Percentiles rank a stretch among this genome's conserved stretches.
phyloP scores from a whole-genome alignment of 331 rosid genomes.

The Erythrophleum ivorense region DNA sequence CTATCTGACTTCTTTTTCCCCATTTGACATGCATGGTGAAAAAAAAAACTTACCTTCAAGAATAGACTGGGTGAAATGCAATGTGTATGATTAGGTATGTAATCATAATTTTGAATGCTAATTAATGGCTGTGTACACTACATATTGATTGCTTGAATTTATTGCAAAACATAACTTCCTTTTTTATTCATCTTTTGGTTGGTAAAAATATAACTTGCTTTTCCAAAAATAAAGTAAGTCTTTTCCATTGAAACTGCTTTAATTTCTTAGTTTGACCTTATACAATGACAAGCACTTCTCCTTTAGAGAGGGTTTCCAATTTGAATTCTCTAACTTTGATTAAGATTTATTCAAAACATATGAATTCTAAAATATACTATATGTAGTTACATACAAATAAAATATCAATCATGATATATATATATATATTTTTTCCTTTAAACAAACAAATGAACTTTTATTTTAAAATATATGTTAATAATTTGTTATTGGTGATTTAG shows the following conservation, averaged over 20 bases:
- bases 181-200: not conserved
- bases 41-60: no score
- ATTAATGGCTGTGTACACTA: not conserved
- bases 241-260: not conserved
- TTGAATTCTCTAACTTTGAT: slow-evolving; percentile 14
- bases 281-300: not conserved
- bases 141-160: not conserved
- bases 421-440: no score
- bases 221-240: not conserved
- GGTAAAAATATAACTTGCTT: not conserved
- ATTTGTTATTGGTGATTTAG: not conserved
- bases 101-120: not conserved
- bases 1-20: no score
- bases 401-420: no score
- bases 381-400: not conserved
- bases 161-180: not conserved
- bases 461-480: not conserved
- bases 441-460: no score
- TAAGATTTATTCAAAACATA: not conserved
- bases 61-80: no score
- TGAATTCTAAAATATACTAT: not conserved
- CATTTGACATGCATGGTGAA: no score
- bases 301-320: not conserved
- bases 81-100: not conserved
- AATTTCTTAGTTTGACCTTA: not conserved